Conservation (phyloP, 768 basidiomycete species). For the Tulasnella sp. region DNA sequence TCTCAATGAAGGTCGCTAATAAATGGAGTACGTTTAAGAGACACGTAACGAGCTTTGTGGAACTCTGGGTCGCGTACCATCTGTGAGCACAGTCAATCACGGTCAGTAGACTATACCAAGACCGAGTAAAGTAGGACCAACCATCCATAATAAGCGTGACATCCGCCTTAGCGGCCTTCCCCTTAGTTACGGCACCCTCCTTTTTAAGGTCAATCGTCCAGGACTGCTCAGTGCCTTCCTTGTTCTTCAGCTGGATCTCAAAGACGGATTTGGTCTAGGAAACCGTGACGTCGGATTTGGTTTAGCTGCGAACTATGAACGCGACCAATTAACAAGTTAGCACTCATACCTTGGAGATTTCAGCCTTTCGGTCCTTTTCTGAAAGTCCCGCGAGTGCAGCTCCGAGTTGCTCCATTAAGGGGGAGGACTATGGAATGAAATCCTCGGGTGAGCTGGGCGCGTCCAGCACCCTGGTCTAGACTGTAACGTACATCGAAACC, state of each 20-base stretch:
- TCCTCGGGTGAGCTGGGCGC: background rate
- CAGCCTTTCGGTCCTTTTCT: conserved; percentile 51
- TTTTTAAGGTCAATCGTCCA: conserved; percentile 96
- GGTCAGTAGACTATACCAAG: background rate
- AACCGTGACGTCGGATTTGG: too few species aligned
- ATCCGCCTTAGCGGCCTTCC: conserved; percentile 56
- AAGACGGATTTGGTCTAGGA: conserved; percentile 80
- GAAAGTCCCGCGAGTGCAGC: conserved; percentile 42
- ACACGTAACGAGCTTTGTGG: background rate
- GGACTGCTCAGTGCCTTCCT: conserved; percentile 51
- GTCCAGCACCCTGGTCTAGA: background rate
- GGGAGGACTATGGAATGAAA: conserved; percentile 44
- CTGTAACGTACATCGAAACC: conserved; percentile 54
- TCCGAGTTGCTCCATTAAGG: conserved; percentile 45
- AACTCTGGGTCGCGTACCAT: background rate
- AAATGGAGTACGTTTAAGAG: background rate
- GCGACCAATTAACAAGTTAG: background rate
- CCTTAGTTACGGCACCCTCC: conserved; percentile 65
- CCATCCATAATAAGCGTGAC: conserved; percentile 64
- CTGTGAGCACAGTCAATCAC: background rate
- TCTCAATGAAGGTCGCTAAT: conserved; percentile 50
- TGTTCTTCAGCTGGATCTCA: conserved; percentile 70
- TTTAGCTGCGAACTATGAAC: background rate
- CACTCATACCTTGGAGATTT: conserved; percentile 31
- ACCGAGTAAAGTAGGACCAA: conserved; percentile 18